Evolutionary conservation across 441 rosid species (phyloP), one percentile per base, ranked within the genome.

Genomic region (Mallotus japonicus): DNA sequence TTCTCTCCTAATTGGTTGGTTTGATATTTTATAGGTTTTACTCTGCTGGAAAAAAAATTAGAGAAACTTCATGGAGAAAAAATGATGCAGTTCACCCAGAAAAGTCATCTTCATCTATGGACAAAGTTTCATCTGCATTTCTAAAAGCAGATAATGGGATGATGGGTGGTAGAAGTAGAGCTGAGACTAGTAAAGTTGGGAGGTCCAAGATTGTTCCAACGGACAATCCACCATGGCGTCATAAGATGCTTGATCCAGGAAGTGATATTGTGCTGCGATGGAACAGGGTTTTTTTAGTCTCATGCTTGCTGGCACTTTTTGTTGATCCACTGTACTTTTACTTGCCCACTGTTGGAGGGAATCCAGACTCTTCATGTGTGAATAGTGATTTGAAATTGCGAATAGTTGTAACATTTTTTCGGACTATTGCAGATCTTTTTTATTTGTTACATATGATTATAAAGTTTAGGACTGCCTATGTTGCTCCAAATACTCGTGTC

Each of bases 381-480:
- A 87, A 73, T 75, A 87, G 91, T n/a, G 97, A 93, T 79, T 75
- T 71, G 46, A 82, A 71, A 32, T 76, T 91, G 66, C 82, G 88
- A 58, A 83, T 86, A 54, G 85, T 82, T 28, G 94, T 88, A 47
- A 93, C 98, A 17, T 85, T 87, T 80, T 86, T 88, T 72, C 84
- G 96, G 69, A 91, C 97, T 1, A 67, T 88, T 71, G 97, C 99
- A 0, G 97, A 95, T 83, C 88, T 95, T 53, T 91, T 95, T 78
- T 95, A 95, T 81, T 68, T 91, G 76, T 77, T 92, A 53, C 99
- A 92, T 80, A 85, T 92, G 83, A 73, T 95, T 65, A 82, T 95
- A 64, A 91, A 92, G 82, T 92, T 95, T 71, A 87, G 99, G 78
- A 95, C 99, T 1, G 99, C 96, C 75, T 95, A 85, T 70, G 78